Base-by-base conservation (phyloP, 148 eudicot species). In the Nepenthes mirabilis region DNA sequence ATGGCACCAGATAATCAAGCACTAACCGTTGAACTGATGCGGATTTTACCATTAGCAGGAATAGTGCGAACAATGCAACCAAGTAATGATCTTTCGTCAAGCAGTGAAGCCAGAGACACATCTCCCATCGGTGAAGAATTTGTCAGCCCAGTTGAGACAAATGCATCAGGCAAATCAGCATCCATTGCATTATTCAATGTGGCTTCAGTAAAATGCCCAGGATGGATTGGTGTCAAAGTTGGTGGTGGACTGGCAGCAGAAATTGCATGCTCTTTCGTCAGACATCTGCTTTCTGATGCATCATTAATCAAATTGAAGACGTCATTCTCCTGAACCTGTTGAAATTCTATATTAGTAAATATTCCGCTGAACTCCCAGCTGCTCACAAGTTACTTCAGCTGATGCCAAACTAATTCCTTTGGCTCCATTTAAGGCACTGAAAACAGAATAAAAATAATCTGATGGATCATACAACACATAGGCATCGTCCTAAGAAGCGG, bases 11-110 rank as follows among this genome's bases (percentile, higher is more conserved):
- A 40, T 40, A 34, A 36, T 36, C 13, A 57, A 33, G 61, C 53
- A 72, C 95, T 69, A 57, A 94, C 99, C 68, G 97, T 94, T 64
- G 97, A 82, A 75, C 89, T 94, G 62, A 94, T 89, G 71, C 83
- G 79, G 53, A 90, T 86, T 74, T 74, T 81, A 62, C 97, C 97
- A 71, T 87, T 77, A 70, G 93, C 75, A 55, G 96, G 96, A 11
- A 94, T 79, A 45, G 99, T 89, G 37, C 99, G 97, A 62, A 80
- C 97, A 69, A 94, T 80, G 66, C 82, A 81, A 43, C 87, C 84
- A 75, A 94, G 61, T 73, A 94, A 78, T 6, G 86, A 75, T 72
- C 90, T 83, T 75, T 86, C 93, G 61, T 89, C 99, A 56, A 89
- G 83, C 50, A 94, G 83, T 63, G 75, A 48, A 65, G 69, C 14